Evolutionary conservation across 257 asterid species (phyloP), one percentile per base, ranked within the genome.

Genomic region (Solanum gracilifrons): DNA sequence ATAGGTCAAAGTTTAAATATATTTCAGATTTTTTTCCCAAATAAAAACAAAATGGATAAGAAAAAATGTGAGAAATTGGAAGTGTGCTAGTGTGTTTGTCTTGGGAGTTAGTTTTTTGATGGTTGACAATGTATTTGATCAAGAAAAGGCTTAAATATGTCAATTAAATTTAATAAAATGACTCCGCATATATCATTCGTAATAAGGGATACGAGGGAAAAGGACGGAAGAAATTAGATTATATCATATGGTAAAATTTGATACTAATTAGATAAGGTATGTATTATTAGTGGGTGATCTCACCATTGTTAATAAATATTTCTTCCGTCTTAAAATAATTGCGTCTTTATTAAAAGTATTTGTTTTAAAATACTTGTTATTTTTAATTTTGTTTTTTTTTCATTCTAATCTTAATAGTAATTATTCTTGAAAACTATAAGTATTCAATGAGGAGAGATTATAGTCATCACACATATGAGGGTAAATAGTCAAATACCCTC

Each of bases 21-120:
- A 48, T 48, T 48, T 48, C 0, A 5, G 0, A 1, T 0, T 46
- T 46, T 46, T 13, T 46, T 13, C 0, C 2, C 1, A 13, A 48
- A 5, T 2, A 48, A 48, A 48, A 51, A 51, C 1, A 51, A 16
- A 18, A 51, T 51, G 62, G n/a, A 51, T 16, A 51, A 6, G 58
- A 51, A 55, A 55, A 15, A 15, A 55, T 55, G 4, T 18, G 64
- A 55, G 23, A 18, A 18, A 18, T 55, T 55, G 64, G 0, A 55
- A 55, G 64, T 55, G 64, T 55, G 64, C n/a, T 6, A 18, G 64
- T 55, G 64, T 18, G 64, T 20, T 55, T 18, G n/a, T 55, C n/a
- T 55, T 55, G 64, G 23, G 64, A 55, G n/a, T 55, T 55, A 1
- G 64, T 18, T 1, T 18, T 55, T 18, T 18, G 64, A 18, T 55